Conservation (phyloP, 371 early-diverging fungal genomes). For the Rhizopus stolonifer region DNA sequence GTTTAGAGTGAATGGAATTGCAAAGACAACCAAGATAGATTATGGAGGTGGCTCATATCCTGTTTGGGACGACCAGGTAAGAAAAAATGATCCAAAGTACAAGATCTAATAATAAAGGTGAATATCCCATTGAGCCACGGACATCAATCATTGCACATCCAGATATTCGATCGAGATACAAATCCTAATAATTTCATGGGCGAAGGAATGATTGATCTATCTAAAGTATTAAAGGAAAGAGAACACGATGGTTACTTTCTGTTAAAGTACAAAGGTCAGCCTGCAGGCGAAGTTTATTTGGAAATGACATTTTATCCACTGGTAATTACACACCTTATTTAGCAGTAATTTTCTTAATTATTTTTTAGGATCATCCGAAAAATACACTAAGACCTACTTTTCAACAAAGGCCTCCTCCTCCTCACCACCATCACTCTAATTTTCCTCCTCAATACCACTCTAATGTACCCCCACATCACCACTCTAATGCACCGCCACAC, state of each 20-base stretch:
- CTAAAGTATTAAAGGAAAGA: slow-evolving; percentile 25
- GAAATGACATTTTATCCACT: slow-evolving; percentile 41
- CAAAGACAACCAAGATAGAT: slow-evolving; percentile 23
- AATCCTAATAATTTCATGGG: slow-evolving; percentile 29
- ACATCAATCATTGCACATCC: slow-evolving; percentile 17
- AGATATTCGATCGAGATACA: slow-evolving; percentile 30
- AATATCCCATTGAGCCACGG: slow-evolving; percentile 24
- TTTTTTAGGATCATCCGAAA: slow-evolving; percentile 13
- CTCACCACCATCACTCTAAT: no score
- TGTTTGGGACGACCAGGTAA: slow-evolving; percentile 37
- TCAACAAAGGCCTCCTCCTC: no score
- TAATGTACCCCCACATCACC: no score
- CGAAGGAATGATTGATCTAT: slow-evolving; percentile 25
- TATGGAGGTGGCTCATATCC: slow-evolving; percentile 26
- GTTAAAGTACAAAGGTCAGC: slow-evolving; percentile 14
- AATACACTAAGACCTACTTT: slow-evolving; percentile 7
- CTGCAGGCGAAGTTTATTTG: slow-evolving; percentile 31
- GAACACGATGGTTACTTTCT: slow-evolving; percentile 39
- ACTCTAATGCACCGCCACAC: no score
- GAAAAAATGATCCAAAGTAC: background rate
- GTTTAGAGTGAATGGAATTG: slow-evolving; percentile 18
- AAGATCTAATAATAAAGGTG: slow-evolving; percentile 3
- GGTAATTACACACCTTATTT: background rate
- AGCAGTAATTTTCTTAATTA: background rate
- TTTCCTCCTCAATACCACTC: no score